Base-by-base conservation (phyloP, 352 stramenopile species). In the Phytophthora melonis region DNA sequence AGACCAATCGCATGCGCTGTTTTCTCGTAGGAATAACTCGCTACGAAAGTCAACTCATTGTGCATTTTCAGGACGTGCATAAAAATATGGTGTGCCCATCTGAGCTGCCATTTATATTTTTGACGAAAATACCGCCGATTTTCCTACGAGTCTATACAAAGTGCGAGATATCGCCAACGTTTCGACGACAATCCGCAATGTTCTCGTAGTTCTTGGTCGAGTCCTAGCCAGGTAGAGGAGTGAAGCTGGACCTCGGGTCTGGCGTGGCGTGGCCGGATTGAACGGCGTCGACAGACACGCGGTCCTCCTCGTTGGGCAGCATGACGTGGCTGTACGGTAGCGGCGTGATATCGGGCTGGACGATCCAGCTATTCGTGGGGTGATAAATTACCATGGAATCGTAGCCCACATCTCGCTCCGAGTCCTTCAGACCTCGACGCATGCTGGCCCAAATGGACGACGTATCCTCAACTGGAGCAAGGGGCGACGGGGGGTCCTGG, bases 131-230 rank as follows among this genome's bases (percentile, higher is more conserved):
- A n/a, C n/a, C n/a, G n/a, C n/a, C n/a, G n/a, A n/a, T n/a, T n/a
- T n/a, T n/a, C n/a, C n/a, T n/a, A n/a, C n/a, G n/a, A n/a, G n/a
- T n/a, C n/a, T n/a, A n/a, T n/a, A n/a, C n/a, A n/a, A n/a, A n/a
- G n/a, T n/a, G n/a, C n/a, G n/a, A n/a, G n/a, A n/a, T n/a, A n/a
- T n/a, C n/a, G n/a, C n/a, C n/a, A n/a, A n/a, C n/a, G n/a, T n/a
- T n/a, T n/a, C n/a, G n/a, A n/a, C n/a, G n/a, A n/a, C n/a, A n/a
- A n/a, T n/a, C n/a, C n/a, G n/a, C n/a, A n/a, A 77, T 74, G 16
- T 47, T 23, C 47, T 77, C 65, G 39, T 77, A 77, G 70, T 78
- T 78, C 55, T 78, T 74, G n/a, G 63, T 72, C n/a, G 70, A 77
- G 39, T 77, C 70, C 30, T 45, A 77, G 4, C 30, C 43, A 4